Evolutionary conservation across 2,329 filamentous ascomycete genomes (phyloP).

Genomic region (Cladosporium cucumerinum): DNA sequence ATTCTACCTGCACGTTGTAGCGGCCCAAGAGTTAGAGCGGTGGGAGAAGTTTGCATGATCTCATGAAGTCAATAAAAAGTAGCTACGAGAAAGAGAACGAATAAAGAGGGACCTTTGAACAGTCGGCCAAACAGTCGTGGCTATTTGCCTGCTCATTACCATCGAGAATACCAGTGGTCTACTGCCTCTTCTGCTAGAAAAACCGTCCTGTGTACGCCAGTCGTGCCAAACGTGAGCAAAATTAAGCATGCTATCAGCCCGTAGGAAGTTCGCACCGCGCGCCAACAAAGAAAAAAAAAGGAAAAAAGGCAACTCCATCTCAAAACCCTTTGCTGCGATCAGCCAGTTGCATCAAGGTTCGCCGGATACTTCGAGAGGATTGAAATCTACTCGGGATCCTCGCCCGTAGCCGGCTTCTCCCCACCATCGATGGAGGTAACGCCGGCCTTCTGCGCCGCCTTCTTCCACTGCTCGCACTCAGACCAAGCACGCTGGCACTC

Average conservation of each 20-base stretch:
- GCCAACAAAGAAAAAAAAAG: not conserved
- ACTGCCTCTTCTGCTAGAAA: not conserved
- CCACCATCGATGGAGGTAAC: conserved; percentile 22
- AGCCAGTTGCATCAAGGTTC: not conserved
- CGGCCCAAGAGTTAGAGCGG: not conserved
- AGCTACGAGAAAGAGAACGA: conserved; percentile 1
- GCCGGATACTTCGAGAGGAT: not conserved
- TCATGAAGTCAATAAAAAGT: not conserved
- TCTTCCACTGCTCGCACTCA: conserved; percentile 77
- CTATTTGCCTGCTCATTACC: not conserved
- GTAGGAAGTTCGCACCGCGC: not conserved
- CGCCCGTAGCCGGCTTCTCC: not conserved
- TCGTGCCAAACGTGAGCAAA: conserved; percentile 3
- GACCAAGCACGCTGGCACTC: conserved; percentile 76
- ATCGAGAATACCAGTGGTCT: not conserved
- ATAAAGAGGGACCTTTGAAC: not conserved
- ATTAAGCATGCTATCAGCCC: not conserved
- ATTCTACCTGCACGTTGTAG: not conserved
- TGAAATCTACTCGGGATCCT: conserved; percentile 2
- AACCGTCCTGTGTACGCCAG: conserved; percentile 1
- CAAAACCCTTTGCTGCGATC: not conserved
- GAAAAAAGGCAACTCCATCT: not conserved
- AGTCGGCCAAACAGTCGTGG: not conserved
- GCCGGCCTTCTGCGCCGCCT: conserved; percentile 40
- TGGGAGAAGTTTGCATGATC: not conserved